phyloP scores from a whole-genome alignment of 768 basidiomycete genomes.

The Phanerodontia chrysosporium region DNA sequence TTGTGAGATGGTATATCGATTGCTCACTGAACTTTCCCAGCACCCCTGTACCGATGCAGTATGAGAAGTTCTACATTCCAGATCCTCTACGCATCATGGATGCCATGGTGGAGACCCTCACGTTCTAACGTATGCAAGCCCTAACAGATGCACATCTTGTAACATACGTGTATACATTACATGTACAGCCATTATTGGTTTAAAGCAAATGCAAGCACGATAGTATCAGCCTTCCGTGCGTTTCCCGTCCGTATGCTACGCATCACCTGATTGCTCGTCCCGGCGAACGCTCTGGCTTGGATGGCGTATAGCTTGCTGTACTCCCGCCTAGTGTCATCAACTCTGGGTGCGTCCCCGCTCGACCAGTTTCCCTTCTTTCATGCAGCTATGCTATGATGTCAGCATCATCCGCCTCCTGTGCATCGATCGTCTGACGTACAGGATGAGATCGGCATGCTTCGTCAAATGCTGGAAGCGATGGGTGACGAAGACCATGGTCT shows the following conservation, averaged over 20 bases:
- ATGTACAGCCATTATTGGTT: not conserved
- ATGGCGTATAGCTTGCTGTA: slow-evolving; percentile 29
- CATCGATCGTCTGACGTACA: slow-evolving; percentile 34
- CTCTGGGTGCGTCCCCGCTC: slow-evolving; percentile 32
- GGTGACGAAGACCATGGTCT: slow-evolving; percentile 53
- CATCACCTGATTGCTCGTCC: not conserved
- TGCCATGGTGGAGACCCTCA: slow-evolving; percentile 76
- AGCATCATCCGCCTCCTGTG: not conserved
- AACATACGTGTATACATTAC: not conserved
- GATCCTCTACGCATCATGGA: slow-evolving; percentile 83
- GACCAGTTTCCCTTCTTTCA: slow-evolving; percentile 29
- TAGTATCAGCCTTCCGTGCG: too few species aligned
- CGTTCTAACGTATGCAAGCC: slow-evolving; percentile 40
- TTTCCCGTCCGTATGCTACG: too few species aligned
- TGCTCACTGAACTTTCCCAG: slow-evolving; percentile 32
- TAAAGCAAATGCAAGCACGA: too few species aligned
- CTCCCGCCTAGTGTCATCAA: slow-evolving; percentile 28
- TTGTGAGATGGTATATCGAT: too few species aligned
- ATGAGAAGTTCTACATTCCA: slow-evolving; percentile 90
- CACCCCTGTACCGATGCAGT: slow-evolving; percentile 79
- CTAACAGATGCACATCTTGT: not conserved
- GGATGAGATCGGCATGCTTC: slow-evolving; percentile 41
- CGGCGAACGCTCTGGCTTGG: slow-evolving; percentile 15
- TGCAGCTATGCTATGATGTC: slow-evolving; percentile 21
- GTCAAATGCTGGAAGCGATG: slow-evolving; percentile 52